These are phyloP conservation scores for Russula earlei DNA, from an alignment of 768 basidiomycete species.

Conservation along the genomic window DNA sequence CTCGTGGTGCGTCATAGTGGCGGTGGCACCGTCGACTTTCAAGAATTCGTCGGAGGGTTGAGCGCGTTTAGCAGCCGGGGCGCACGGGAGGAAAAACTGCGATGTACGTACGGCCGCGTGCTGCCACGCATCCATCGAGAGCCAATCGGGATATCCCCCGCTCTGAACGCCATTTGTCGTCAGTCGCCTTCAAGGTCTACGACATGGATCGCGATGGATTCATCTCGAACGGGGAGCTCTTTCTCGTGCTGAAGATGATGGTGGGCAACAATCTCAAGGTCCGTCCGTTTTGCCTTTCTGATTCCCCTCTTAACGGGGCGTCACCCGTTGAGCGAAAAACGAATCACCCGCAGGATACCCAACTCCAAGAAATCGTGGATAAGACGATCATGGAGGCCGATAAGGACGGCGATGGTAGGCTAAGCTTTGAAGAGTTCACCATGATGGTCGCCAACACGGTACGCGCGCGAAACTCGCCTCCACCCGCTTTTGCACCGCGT, in stretches of 20 bases:
- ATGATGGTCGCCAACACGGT: slow-evolving; percentile 96
- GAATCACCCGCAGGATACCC: slow-evolving; percentile 63
- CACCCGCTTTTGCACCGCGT: not conserved
- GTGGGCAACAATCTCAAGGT: slow-evolving; percentile 98
- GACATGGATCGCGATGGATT: slow-evolving; percentile 96
- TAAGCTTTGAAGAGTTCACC: slow-evolving; percentile 95
- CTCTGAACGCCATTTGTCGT: too few relatives aligned
- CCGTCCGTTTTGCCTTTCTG: slow-evolving; percentile 9
- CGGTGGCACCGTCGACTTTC: slow-evolving; percentile 97
- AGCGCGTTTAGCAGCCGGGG: slow-evolving; percentile 98
- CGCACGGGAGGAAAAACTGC: slow-evolving; percentile 91
- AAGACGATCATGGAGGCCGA: slow-evolving; percentile 99
- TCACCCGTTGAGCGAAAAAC: not conserved
- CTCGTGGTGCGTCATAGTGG: slow-evolving; percentile 49
- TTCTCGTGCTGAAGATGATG: slow-evolving; percentile 99
- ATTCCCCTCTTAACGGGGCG: not conserved
- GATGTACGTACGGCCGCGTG: slow-evolving; percentile 50
- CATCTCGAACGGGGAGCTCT: slow-evolving; percentile 98
- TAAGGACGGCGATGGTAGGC: slow-evolving; percentile 93
- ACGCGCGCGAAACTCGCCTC: slow-evolving; percentile 21
- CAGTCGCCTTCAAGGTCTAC: slow-evolving; percentile 99
- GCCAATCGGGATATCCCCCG: not conserved
- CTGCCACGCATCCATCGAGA: not conserved
- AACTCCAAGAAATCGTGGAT: slow-evolving; percentile 98
- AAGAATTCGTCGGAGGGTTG: slow-evolving; percentile 95